Evolutionary conservation across 2,329 filamentous ascomycete genomes (phyloP).

Genomic region (Colletotrichum karsti): DNA sequence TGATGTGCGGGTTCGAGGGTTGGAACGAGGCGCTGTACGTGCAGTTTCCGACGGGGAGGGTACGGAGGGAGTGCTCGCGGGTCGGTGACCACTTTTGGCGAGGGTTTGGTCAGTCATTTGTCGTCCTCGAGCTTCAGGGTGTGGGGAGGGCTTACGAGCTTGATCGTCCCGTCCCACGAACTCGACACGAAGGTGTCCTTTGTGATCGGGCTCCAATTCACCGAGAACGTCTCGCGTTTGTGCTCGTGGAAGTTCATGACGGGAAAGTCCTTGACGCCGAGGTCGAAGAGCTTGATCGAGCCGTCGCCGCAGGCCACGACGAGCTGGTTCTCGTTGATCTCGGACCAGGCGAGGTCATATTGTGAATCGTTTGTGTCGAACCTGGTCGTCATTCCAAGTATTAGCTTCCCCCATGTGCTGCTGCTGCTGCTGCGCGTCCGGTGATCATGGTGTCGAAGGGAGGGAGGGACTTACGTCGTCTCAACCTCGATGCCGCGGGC

Average conservation of each 20-base stretch:
- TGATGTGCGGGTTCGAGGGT: conserved; percentile 83
- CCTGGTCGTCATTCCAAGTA: conserved; percentile 49
- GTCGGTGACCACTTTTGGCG: conserved; percentile 83
- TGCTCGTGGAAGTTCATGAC: conserved; percentile 94
- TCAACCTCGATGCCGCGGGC: conserved; percentile 84
- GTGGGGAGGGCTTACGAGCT: conserved; percentile 67
- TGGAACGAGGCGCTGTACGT: conserved; percentile 94
- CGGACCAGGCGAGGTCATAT: conserved; percentile 95
- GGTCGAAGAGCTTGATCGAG: conserved; percentile 93
- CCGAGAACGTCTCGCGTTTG: conserved; percentile 90
- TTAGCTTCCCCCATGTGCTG: not conserved
- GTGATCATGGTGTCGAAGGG: not conserved
- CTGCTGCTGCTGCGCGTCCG: not conserved
- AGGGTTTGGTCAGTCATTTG: not conserved
- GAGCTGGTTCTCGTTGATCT: conserved; percentile 95
- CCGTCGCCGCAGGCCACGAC: conserved; percentile 91
- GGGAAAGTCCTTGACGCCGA: conserved; percentile 82
- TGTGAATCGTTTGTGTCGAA: conserved; percentile 98
- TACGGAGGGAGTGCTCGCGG: conserved; percentile 77
- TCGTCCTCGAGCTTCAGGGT: not conserved
- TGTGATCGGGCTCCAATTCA: conserved; percentile 89
- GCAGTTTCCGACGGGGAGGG: conserved; percentile 90
- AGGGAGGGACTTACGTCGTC: conserved; percentile 69
- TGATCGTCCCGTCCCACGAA: conserved; percentile 96
- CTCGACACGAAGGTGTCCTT: conserved; percentile 92